These are phyloP conservation scores for Zygotorulaspora mrakii DNA, from an alignment of 1,139 yeast species.

Conservation along the genomic window DNA sequence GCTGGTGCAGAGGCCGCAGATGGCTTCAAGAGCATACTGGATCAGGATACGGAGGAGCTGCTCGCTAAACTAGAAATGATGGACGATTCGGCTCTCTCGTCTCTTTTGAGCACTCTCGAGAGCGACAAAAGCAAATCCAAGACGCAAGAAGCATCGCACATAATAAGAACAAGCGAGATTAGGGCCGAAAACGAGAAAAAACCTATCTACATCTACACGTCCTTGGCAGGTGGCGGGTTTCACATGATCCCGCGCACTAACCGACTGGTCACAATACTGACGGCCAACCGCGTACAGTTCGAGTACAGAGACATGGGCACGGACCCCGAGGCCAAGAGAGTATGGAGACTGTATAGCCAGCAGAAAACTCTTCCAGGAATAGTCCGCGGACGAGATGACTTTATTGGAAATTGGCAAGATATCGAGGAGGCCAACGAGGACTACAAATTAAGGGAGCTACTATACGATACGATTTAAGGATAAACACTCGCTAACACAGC, in stretches of 20 bases:
- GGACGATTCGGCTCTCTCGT: constrained; percentile 9
- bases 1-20: too few relatives aligned
- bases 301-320: constrained; percentile 75
- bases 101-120: constrained; percentile 8
- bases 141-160: not conserved
- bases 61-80: constrained; percentile 14
- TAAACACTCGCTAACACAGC: too few relatives aligned
- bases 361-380: constrained; percentile 87
- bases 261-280: constrained; percentile 67
- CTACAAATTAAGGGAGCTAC: constrained; percentile 56
- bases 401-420: constrained; percentile 78
- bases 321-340: constrained; percentile 76
- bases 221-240: constrained; percentile 84
- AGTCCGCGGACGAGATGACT: constrained; percentile 80
- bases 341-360: constrained; percentile 75
- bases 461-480: constrained; percentile 46
- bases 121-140: not conserved
- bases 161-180: not conserved
- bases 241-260: constrained; percentile 80
- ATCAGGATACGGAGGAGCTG: constrained; percentile 20
- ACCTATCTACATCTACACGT: constrained; percentile 76
- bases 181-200: constrained; percentile 39
- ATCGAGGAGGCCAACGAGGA: constrained; percentile 85
- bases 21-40: constrained; percentile 13
- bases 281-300: constrained; percentile 68